These are phyloP conservation scores for Leccinum sublutescens DNA, from an alignment of 768 basidiomycete genomes.

Conservation along the genomic window DNA sequence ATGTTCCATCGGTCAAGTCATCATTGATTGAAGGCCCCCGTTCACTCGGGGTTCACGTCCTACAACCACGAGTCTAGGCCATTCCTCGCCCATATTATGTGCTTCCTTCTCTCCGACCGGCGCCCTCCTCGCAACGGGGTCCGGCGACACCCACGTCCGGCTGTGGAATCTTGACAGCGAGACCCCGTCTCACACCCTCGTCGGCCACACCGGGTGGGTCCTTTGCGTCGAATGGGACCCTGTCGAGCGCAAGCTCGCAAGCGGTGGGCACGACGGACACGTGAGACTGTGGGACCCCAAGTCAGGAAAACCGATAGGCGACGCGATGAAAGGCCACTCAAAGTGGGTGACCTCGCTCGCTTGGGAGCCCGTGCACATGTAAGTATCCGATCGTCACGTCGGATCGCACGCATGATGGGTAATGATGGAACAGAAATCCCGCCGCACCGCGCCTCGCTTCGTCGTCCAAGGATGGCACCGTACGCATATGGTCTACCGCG, in stretches of 20 bases:
- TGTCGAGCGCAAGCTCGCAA: slow-evolving; percentile 84
- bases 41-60: slow-evolving; percentile 6
- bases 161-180: slow-evolving; percentile 95
- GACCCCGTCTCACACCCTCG: slow-evolving; percentile 80
- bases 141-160: slow-evolving; percentile 89
- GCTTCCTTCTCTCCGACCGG: slow-evolving; percentile 96
- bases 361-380: slow-evolving; percentile 97
- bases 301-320: slow-evolving; percentile 84
- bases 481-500: slow-evolving; percentile 86
- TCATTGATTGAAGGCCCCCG: slow-evolving; percentile 5
- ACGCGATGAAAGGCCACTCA: slow-evolving; percentile 87
- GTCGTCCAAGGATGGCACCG: slow-evolving; percentile 94
- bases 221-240: slow-evolving; percentile 98
- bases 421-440: slow-evolving; percentile 55
- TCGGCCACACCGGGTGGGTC: slow-evolving; percentile 95
- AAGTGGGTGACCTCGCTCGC: slow-evolving; percentile 96
- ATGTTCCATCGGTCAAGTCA: slow-evolving; percentile 12
- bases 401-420: slow-evolving; percentile 8
- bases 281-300: slow-evolving; percentile 94
- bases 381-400: slow-evolving; percentile 26
- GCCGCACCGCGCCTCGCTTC: slow-evolving; percentile 83
- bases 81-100: slow-evolving; percentile 90
- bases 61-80: slow-evolving; percentile 49
- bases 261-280: slow-evolving; percentile 92
- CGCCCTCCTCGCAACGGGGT: slow-evolving; percentile 86